Evolutionary conservation across 1,284 basidiomycete species (phyloP), one percentile per base, ranked within the genome.

Genomic region (Apiotrichum akiyoshidainum): DNA sequence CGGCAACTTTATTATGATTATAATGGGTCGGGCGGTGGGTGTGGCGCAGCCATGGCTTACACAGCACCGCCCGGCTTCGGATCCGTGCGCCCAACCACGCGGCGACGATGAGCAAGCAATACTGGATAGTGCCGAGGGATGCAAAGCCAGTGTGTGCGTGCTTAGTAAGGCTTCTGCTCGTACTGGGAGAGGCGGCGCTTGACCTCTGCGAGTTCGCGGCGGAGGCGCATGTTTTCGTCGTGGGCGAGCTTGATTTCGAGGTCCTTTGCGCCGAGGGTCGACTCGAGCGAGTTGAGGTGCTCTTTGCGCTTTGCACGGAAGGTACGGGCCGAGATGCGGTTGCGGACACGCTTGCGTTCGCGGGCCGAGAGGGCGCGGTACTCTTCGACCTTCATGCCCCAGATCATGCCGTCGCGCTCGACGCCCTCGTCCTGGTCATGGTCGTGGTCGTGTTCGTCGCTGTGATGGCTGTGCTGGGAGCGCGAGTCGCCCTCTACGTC

Each of bases 331-430:
- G 69, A 72, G 58, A 78, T 77, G 52, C 75, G 71, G 58, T 78
- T 78, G 45, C 77, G 61, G 16, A 78, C 75, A 17, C 75, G 63
- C 64, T 78, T 78, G 42, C 77, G 61, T 60, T 78, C 77, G 47
- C 75, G 65, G 12, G 77, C 77, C 5, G 64, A 68, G 12, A 77
- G 60, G 21, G 73, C 70, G 22, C 74, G 61, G 61, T 78, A 78
- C 22, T 73, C 71, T 19, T 76, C 75, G 21, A 76, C 74, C 62
- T 71, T 72, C 75, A 78, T 77, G 13, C 77, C 77, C 77, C 77
- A 78, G 58, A 78, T 78, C 73, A 77, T 77, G 17, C 77, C 77
- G 60, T 78, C 75, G 45, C 72, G 63, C 63, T 78, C 77, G 31
- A 77, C 73, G 39, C 75, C 77, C 59, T 76, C 74, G 31, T 72